Evolutionary conservation across 2,329 filamentous ascomycete genomes (phyloP), one percentile per base, ranked within the genome.

Genomic region (Tothia fuscella): DNA sequence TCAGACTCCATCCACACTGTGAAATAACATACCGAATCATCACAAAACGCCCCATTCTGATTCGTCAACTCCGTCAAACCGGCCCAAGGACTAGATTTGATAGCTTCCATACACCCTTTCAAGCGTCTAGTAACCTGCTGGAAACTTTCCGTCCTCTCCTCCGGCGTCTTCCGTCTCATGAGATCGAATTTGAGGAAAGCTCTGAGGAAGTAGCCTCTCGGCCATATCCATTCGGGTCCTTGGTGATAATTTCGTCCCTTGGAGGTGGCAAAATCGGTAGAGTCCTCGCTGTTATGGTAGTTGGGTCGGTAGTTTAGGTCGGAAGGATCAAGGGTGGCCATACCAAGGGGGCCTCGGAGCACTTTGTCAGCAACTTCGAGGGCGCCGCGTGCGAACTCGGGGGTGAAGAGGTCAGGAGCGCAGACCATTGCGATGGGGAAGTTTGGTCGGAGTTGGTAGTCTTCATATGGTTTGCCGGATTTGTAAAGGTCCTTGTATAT

Each of bases 241-340:
- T 96, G 89, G 61, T 98, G 91, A 64, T 98, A 98, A 63, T 96
- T 98, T 43, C 91, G 74, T 38, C 91, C 91, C 63, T 96, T 96
- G 51, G 82, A 78, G 0, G 89, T 96, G 9, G 84, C 76, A 55
- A 95, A 96, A 60, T 96, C 84, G 10, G 76, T 77, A 46, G 81
- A 89, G 62, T 98, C 91, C 55, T 96, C 89, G 50, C 81, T 83
- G 65, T 98, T 98, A 68, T 81, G 78, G 66, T 98, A 98, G 66
- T 91, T 85, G 0, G 88, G 88, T 3, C 84, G 78, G 64, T 98
- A 98, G 64, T 98, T 94, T 42, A 87, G 69, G 57, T 98, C 93
- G 2, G 72, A 74, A 0, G 91, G 91, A 54, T 98, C 91, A 16
- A 98, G 76, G 3, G 91, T 98, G 5, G 88, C 86, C 84, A 98